Evolutionary conservation across 2,329 filamentous ascomycete species (phyloP), one percentile per base, ranked within the genome.

Genomic region (Corynespora cassiicola): DNA sequence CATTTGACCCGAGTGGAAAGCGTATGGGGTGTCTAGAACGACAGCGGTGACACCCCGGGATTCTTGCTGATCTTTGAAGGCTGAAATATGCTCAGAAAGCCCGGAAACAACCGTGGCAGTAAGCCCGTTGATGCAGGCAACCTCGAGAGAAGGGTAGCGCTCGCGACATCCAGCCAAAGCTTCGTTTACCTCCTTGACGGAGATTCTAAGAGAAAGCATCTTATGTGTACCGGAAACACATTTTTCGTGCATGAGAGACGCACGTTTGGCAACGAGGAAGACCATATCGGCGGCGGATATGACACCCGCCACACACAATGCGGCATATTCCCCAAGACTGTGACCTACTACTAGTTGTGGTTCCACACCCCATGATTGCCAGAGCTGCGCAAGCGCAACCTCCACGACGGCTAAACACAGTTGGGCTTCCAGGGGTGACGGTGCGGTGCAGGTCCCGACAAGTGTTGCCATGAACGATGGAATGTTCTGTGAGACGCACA

Each of bases 281-380:
- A 73, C 50, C 1, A 61, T 50, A 22, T 67, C 65, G n/a, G 18
- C 43, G 3, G 36, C 53, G 5, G 61, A 53, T 2, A 71, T 23
- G 1, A 71, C 66, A 4, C 64, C 67, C 12, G 67, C 59, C 4
- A 54, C 47, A 30, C 56, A 37, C 2, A 72, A 33, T 0, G 69
- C 70, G 2, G 66, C 63, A 36, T 70, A 72, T 36, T 72, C 67
- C 10, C 69, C 70, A 4, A 73, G 51, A 32, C 58, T 54, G 29
- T 60, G 58, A 7, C 58, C 56, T 2, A 58, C 32, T 4, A 57
- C 46, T 1, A 30, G 12, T 6, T 19, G 14, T 2, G 53, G 48
- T 2, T 30, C 28, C 1, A 57, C 30, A 11, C 42, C 48, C 19
- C 27, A 33, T 0, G 42, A 46, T 8, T 7, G 15, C 42, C 41